Conservation (phyloP, 306 rosid genomes). For the Fragaria vesca region DNA sequence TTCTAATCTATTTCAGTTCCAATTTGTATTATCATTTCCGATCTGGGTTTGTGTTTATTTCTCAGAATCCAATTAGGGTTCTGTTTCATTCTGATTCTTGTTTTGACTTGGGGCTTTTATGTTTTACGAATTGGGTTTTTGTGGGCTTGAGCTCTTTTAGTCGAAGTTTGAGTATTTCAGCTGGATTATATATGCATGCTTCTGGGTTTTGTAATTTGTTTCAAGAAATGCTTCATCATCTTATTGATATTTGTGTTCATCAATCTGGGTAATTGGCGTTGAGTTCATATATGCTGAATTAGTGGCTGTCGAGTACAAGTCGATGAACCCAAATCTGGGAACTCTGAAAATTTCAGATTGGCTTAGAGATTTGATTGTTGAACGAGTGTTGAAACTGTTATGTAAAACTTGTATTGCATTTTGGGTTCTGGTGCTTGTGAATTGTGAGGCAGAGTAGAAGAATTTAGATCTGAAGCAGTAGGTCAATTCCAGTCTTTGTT, state of each 20-base stretch:
- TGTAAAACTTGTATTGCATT: not conserved
- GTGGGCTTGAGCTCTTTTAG: not conserved
- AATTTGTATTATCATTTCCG: not conserved
- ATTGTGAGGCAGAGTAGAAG: not conserved
- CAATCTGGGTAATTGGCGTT: not conserved
- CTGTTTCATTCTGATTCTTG: not conserved
- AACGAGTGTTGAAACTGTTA: not conserved
- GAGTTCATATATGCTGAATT: not conserved
- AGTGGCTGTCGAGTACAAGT: not conserved
- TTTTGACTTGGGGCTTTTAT: not conserved
- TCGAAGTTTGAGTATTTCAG: not conserved
- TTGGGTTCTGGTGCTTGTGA: conserved; percentile 12
- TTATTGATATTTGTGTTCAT: not conserved
- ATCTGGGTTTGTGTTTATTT: not conserved
- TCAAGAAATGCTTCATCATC: not conserved
- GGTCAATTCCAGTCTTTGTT: not conserved
- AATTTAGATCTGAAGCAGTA: not conserved
- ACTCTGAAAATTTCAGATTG: not conserved
- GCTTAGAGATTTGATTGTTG: not conserved
- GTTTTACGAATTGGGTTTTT: conserved; percentile 5
- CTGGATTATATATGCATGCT: not conserved
- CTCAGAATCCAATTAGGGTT: not conserved
- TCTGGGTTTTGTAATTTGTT: conserved; percentile 1
- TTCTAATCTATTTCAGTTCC: not conserved
- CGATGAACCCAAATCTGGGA: not conserved